Conservation (phyloP, 352 stramenopile genomes). For the Globisporangium irregulare region DNA sequence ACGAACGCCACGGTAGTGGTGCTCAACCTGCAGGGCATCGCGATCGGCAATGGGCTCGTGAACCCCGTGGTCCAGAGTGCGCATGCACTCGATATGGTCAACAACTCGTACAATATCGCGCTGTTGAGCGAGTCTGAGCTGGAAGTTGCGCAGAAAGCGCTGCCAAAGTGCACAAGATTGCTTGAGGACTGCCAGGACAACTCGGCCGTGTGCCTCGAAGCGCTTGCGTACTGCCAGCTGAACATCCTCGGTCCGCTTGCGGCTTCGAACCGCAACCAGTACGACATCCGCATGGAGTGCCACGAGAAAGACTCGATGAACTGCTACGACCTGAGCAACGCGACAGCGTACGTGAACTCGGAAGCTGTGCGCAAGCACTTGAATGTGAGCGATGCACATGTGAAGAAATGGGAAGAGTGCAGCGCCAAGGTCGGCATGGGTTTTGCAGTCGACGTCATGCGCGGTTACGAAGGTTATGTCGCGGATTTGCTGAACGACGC, state of each 20-base stretch:
- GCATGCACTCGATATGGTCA: constrained; percentile 56
- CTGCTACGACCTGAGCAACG: constrained; percentile 31
- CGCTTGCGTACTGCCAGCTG: neutral
- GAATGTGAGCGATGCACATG: constrained; percentile 13
- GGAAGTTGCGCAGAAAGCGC: constrained; percentile 4
- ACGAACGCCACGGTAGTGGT: neutral
- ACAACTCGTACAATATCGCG: constrained; percentile 73
- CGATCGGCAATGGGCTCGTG: constrained; percentile 40
- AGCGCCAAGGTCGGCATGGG: constrained; percentile 84
- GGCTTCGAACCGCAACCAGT: constrained; percentile 49
- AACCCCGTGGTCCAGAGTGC: constrained; percentile 30
- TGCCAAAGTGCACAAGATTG: constrained; percentile 24
- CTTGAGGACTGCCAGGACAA: constrained; percentile 26
- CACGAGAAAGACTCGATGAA: constrained; percentile 14
- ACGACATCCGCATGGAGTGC: constrained; percentile 55
- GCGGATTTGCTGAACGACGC: constrained; percentile 60
- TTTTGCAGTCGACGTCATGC: constrained; percentile 64
- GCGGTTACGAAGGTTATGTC: constrained; percentile 88
- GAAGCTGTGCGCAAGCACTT: constrained; percentile 17
- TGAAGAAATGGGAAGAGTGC: constrained; percentile 72
- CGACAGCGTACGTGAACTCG: constrained; percentile 42
- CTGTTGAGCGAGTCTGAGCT: constrained; percentile 36
- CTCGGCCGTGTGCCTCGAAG: constrained; percentile 32
- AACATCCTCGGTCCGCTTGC: constrained; percentile 38
- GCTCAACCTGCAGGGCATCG: constrained; percentile 36